Base-by-base conservation (phyloP, 345 rosid species). In the Stellera chamaejasme region DNA sequence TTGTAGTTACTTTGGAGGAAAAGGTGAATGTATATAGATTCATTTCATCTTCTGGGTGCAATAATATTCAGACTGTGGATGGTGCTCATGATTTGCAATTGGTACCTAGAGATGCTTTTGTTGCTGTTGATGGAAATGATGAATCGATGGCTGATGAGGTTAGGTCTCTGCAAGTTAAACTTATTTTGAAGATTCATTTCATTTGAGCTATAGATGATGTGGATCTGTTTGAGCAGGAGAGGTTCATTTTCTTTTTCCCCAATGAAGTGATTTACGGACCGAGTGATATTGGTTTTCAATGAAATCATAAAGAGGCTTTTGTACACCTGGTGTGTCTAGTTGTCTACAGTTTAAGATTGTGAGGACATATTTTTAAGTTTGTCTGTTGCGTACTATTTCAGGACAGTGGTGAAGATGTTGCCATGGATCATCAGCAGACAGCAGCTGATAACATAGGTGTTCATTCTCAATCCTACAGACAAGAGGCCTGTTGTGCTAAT, bases 101-200 rank as follows among this genome's bases (percentile, higher is more conserved):
- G 10, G 69, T 55, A 19, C 42, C 61, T 48, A 63, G 10, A 45
- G 56, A 55, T 56, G 60, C 23, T 27, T 51, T 13, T 39, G 47
- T 11, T 55, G 10, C 14, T 42, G 45, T 16, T 62, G 59, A 48
- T 7, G 52, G 27, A 26, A 28, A 32, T 43, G 50, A 27, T 48
- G 62, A 60, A 13, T 16, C n/a, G 50, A 19, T 26, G 55, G 46
- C 53, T 47, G 42, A 19, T 50, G 50, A 59, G 69, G 66, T 68
- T 47, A 58, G 63, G 55, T 9, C 43, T 23, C 16, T 45, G 41
- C 15, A 27, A 6, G 36, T 28, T 43, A 42, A 13, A 43, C n/a
- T 50, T 43, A 2, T 54, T 19, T 1, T 19, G 11, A 6, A 12
- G 27, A 52, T 11, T 27, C 13, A 19, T 16, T 23, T 3, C 13